Evolutionary conservation across 1,139 yeast species (phyloP).

Genomic region (Pichia sp.): DNA sequence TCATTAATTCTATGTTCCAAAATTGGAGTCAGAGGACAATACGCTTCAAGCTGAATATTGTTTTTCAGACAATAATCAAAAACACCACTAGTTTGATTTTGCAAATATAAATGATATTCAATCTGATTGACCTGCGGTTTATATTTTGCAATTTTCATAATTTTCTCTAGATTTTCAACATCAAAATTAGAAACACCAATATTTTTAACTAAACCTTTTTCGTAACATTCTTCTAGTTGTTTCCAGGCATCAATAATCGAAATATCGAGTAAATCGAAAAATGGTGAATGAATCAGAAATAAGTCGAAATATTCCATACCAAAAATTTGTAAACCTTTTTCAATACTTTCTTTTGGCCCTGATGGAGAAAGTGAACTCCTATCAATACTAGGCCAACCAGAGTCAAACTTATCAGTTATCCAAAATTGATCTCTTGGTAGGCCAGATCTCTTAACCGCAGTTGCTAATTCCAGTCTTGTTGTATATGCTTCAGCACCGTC

Average conservation of each 20-base stretch:
- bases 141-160: conserved; percentile 37
- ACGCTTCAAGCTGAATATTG: conserved; percentile 44
- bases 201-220: conserved; percentile 31
- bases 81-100: conserved; percentile 59
- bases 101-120: conserved; percentile 62
- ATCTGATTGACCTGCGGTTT: conserved; percentile 67
- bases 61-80: conserved; percentile 38
- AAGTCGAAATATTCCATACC: conserved; percentile 42
- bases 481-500: conserved; percentile 58
- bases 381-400: conserved; percentile 29
- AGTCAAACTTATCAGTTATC: conserved; percentile 50
- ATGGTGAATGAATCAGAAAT: conserved; percentile 44
- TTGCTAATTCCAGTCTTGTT: conserved; percentile 51
- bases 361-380: conserved; percentile 21
- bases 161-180: conserved; percentile 32
- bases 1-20: conserved; percentile 27
- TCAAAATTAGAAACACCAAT: conserved; percentile 49
- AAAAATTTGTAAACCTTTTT: conserved; percentile 32
- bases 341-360: conserved; percentile 32
- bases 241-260: conserved; percentile 33
- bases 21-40: conserved; percentile 48
- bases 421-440: conserved; percentile 45
- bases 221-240: conserved; percentile 30
- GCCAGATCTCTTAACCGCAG: conserved; percentile 40
- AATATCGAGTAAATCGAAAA: conserved; percentile 35